These are phyloP conservation scores for Tulasnella sp. DNA, from an alignment of 768 basidiomycete species.

Conservation along the genomic window DNA sequence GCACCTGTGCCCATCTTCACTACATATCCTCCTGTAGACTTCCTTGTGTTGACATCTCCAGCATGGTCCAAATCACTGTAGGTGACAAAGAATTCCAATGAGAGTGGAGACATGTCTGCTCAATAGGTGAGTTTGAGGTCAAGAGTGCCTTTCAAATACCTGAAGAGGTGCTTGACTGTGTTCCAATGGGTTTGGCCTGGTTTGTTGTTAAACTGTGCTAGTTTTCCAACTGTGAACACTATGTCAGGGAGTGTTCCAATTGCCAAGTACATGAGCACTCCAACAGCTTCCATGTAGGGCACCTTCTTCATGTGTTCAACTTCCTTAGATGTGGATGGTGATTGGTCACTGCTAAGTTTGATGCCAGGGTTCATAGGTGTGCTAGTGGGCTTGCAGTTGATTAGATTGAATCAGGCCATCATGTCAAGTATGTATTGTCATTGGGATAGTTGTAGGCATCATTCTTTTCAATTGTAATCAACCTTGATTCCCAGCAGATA, in stretches of 20 bases:
- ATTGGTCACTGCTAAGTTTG: neutral
- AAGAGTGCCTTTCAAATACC: conserved; percentile 17
- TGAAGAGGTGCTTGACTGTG: conserved; percentile 16
- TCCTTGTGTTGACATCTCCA: conserved; percentile 19
- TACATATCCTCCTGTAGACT: conserved; percentile 23
- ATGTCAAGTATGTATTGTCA: neutral
- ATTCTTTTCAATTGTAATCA: neutral
- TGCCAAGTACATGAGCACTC: conserved; percentile 16
- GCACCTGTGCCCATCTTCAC: conserved; percentile 20
- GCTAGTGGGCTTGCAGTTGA: neutral
- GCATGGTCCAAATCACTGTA: conserved; percentile 27
- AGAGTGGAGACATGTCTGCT: neutral
- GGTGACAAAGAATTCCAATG: neutral
- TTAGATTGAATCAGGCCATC: neutral
- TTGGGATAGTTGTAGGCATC: neutral
- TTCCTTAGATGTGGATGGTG: conserved; percentile 7
- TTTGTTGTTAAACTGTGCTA: conserved; percentile 16
- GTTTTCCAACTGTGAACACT: conserved; percentile 7
- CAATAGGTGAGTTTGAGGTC: conserved; percentile 7
- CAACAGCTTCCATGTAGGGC: conserved; percentile 17
- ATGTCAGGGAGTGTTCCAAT: conserved; percentile 20
- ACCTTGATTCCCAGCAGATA: conserved; percentile 4
- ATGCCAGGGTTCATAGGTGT: conserved; percentile 5
- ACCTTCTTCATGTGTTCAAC: neutral
- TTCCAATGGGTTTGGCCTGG: conserved; percentile 20